A percentile compares a stretch with the other conserved stretches of the same genome.
Evolutionary conservation across 164 flowering plant genomes (phyloP).

Genomic region (Magnolia officinalis): DNA sequence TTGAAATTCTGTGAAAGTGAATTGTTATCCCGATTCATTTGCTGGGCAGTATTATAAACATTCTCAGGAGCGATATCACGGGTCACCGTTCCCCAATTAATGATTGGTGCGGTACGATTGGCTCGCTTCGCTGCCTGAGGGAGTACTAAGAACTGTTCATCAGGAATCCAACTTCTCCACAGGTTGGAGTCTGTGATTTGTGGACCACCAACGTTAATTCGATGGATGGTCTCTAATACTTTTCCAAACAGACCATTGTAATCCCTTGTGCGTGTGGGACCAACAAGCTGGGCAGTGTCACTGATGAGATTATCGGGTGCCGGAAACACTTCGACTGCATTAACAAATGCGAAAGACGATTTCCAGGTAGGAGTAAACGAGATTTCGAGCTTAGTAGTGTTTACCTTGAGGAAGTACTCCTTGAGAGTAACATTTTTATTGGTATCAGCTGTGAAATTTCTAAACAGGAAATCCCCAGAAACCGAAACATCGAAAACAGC

Average conservation of each 20-base stretch:
- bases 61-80: constrained; percentile 48
- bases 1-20: constrained; percentile 32
- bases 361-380: constrained; percentile 44
- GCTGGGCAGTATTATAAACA: constrained; percentile 59
- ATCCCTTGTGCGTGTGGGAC: no score
- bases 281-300: constrained; percentile 12
- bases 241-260: constrained; percentile 35
- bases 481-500: constrained; percentile 58
- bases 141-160: constrained; percentile 16
- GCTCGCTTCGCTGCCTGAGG: background rate
- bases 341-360: constrained; percentile 53
- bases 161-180: constrained; percentile 73
- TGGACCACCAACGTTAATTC: constrained; percentile 89
- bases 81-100: constrained; percentile 9
- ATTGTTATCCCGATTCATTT: constrained; percentile 39
- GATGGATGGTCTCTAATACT: constrained; percentile 54
- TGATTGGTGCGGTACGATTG: background rate
- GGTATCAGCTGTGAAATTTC: constrained; percentile 1
- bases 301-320: constrained; percentile 56
- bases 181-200: constrained; percentile 41
- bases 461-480: constrained; percentile 30
- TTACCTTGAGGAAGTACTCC: constrained; percentile 11
- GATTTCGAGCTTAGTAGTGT: constrained; percentile 28
- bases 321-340: constrained; percentile 79
- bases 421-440: background rate